Conservation (phyloP, 2,329 filamentous ascomycete genomes). For the Arthrobotrys entomopaga region DNA sequence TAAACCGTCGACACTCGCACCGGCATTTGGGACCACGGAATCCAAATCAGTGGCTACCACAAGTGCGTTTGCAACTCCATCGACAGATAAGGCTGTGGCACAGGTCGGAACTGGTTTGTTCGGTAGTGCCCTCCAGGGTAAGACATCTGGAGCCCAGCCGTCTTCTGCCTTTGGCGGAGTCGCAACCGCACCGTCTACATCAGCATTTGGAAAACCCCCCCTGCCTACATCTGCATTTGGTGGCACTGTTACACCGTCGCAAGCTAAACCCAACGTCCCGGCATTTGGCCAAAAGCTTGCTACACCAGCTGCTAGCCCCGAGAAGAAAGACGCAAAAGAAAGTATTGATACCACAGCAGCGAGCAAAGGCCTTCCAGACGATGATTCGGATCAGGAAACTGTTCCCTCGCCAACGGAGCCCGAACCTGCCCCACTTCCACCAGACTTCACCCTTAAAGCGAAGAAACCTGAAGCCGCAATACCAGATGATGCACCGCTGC, state of each 20-base stretch:
- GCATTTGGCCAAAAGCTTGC: conserved; percentile 40
- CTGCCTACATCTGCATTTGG: conserved; percentile 30
- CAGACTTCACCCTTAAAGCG: conserved; percentile 28
- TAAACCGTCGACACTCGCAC: conserved; percentile 38
- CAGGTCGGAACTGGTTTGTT: conserved; percentile 45
- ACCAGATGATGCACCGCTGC: conserved; percentile 38
- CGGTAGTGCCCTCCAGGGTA: conserved; percentile 45
- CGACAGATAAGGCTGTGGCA: conserved; percentile 24
- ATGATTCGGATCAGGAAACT: conserved; percentile 45
- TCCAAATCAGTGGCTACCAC: conserved; percentile 16
- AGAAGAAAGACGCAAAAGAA: conserved; percentile 15
- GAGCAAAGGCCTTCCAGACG: conserved; percentile 37
- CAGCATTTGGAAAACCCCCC: conserved; percentile 26
- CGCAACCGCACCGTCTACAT: not conserved
- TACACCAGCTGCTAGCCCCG: conserved; percentile 12
- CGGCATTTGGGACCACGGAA: conserved; percentile 40
- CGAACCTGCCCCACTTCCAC: conserved; percentile 45
- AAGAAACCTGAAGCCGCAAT: conserved; percentile 22
- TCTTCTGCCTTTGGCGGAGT: conserved; percentile 17
- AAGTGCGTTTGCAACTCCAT: conserved; percentile 34
- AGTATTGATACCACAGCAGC: conserved; percentile 26
- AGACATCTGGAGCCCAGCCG: conserved; percentile 20
- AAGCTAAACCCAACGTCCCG: conserved; percentile 22
- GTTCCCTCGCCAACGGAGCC: conserved; percentile 19
- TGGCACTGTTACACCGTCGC: conserved; percentile 1